Base-by-base conservation (phyloP, 805 yeast genomes). In the Saccharomyces mikatae region DNA sequence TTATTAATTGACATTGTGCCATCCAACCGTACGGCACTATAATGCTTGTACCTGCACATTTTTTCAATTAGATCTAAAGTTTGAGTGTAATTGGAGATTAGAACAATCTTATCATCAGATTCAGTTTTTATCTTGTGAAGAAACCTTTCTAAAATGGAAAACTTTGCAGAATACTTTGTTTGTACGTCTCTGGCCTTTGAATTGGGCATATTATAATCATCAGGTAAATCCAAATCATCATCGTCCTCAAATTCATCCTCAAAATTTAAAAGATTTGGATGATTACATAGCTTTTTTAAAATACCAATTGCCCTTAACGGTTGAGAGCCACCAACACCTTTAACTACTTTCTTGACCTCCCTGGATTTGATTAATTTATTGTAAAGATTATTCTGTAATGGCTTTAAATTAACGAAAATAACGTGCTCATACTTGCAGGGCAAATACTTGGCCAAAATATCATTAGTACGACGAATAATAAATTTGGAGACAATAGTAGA, bases 381-480 rank as follows among this genome's bases (percentile, higher is more conserved):
- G 65, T 94, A 94, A 1, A 94, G 69, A 0, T 76, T 70, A 51
- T 75, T 72, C 70, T 94, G 99, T 71, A 91, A 78, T 0, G 88
- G 89, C 1, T 92, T 79, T 53, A 94, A 72, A 47, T 84, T 85
- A 57, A 94, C 90, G 69, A 92, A 94, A n/a, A 94, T 87, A 24
- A 94, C 98, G 70, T 94, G 96, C 69, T 94, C 99, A 67, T 90
- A 91, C 70, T 94, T 94, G 58, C 95, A 89, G 0, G 99, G 99
- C 56, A 94, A 76, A 66, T 94, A 94, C 70, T 94, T 92, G 30
- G 97, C 86, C 53, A 94, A 75, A 62, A 94, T 88, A 69, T 94
- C 99, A 72, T 94, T 94, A 0, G 98, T 90, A 66, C 99, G 82
- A 67, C 99, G 80, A 56, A 94, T 94, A 67, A 94, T 94, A 68